phyloP scores from a whole-genome alignment of 2,329 filamentous ascomycete genomes.

The Talaromyces verruculosus region DNA sequence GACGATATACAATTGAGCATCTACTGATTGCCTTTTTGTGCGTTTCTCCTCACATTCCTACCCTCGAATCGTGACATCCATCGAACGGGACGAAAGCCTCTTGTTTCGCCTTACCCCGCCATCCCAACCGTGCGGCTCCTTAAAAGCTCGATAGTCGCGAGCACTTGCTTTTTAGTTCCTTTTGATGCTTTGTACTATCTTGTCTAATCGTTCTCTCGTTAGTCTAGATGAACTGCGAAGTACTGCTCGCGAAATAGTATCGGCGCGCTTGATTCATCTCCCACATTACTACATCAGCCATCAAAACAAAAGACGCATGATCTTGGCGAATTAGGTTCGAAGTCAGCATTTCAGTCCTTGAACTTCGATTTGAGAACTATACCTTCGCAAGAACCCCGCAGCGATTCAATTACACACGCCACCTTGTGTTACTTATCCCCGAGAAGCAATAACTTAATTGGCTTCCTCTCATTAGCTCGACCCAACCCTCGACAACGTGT shows the following conservation, averaged over 20 bases:
- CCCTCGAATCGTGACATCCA: constrained; percentile 12
- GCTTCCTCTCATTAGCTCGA: constrained; percentile 16
- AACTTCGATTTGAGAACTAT: not conserved
- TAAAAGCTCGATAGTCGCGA: constrained; percentile 9
- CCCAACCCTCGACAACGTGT: constrained; percentile 44
- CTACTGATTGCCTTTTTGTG: not conserved
- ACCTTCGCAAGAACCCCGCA: not conserved
- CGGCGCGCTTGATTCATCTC: not conserved
- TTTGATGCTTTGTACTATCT: not conserved
- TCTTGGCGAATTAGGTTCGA: not conserved
- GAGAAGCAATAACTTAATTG: constrained; percentile 1
- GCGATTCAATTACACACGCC: not conserved
- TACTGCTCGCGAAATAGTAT: not conserved
- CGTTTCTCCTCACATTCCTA: not conserved
- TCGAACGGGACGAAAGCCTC: constrained; percentile 21
- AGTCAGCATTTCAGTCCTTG: not conserved
- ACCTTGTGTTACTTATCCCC: not conserved
- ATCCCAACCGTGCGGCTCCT: constrained; percentile 10
- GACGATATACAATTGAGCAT: constrained; percentile 10
- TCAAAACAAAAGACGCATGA: not conserved
- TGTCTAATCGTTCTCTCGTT: not conserved
- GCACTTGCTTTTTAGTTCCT: not conserved
- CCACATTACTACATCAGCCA: not conserved
- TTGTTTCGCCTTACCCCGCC: constrained; percentile 18
- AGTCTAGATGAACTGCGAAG: not conserved